phyloP scores from a whole-genome alignment of 805 yeast genomes.

The Hagleromyces aurorensis region DNA sequence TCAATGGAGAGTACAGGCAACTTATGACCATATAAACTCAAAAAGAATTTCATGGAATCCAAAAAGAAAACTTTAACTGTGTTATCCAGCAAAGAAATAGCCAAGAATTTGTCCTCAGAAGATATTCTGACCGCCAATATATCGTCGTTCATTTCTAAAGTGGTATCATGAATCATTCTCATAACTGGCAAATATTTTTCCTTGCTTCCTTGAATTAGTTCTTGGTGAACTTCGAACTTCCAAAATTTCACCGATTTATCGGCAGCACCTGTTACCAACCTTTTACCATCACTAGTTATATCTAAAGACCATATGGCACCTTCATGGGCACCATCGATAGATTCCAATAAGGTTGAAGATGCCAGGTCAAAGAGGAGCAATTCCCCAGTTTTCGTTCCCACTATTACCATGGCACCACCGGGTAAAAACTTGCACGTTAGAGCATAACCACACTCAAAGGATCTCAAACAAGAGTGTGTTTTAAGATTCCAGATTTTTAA shows the following conservation, averaged over 20 bases:
- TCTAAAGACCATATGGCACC: constrained; percentile 90
- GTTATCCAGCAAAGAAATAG: constrained; percentile 80
- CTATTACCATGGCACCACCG: constrained; percentile 79
- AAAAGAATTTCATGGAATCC: constrained; percentile 78
- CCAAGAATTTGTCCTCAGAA: constrained; percentile 67
- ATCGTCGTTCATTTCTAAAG: constrained; percentile 82
- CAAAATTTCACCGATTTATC: constrained; percentile 88
- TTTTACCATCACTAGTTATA: constrained; percentile 74
- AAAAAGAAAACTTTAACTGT: constrained; percentile 92
- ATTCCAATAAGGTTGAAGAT: constrained; percentile 63
- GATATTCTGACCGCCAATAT: constrained; percentile 72
- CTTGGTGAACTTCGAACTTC: constrained; percentile 66
- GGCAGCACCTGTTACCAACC: constrained; percentile 86
- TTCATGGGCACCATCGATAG: constrained; percentile 66
- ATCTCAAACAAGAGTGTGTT: constrained; percentile 69
- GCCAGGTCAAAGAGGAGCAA: constrained; percentile 82
- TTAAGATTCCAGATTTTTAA: constrained; percentile 82
- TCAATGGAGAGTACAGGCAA: constrained; percentile 91
- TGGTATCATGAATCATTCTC: constrained; percentile 63
- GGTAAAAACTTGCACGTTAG: constrained; percentile 76
- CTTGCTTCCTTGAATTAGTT: constrained; percentile 61
- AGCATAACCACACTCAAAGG: constrained; percentile 85
- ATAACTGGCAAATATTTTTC: constrained; percentile 41
- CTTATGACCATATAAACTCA: constrained; percentile 92
- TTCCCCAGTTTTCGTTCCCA: constrained; percentile 84